Evolutionary conservation across 148 eudicot genomes (phyloP).

Genomic region (Fallopia convolvulus): DNA sequence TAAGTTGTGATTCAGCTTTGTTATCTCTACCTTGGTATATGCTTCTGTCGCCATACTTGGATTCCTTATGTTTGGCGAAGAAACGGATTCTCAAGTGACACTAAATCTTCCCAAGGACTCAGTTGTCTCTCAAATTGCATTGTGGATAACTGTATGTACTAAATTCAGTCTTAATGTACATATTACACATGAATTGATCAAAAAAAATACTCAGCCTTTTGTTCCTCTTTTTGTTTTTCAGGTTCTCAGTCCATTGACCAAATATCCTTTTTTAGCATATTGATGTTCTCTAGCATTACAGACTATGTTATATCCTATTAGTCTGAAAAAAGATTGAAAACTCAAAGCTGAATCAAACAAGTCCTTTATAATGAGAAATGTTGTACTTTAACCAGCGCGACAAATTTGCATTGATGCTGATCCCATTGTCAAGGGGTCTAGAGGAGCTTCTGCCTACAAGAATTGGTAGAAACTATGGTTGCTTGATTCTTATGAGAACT

Average conservation of each 20-base stretch:
- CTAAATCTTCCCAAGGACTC: constrained; percentile 63
- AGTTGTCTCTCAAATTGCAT: constrained; percentile 48
- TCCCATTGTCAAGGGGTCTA: constrained; percentile 62
- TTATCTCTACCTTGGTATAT: constrained; percentile 50
- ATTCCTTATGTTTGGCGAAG: constrained; percentile 81
- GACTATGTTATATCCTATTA: no score
- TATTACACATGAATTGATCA: neutral
- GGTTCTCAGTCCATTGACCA: constrained; percentile 70
- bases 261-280: constrained; percentile 44
- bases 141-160: constrained; percentile 66
- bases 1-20: constrained; percentile 41
- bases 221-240: constrained; percentile 20
- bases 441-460: constrained; percentile 60
- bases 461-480: constrained; percentile 33
- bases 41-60: constrained; percentile 63
- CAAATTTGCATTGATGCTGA: constrained; percentile 36
- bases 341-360: neutral
- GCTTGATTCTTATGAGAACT: constrained; percentile 42
- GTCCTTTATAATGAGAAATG: neutral
- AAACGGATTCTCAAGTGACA: constrained; percentile 64
- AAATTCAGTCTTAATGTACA: neutral
- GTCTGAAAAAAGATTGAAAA: neutral
- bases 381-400: neutral
- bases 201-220: neutral
- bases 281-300: neutral